Conservation (phyloP, 768 basidiomycete genomes). For the Trametes punicea region DNA sequence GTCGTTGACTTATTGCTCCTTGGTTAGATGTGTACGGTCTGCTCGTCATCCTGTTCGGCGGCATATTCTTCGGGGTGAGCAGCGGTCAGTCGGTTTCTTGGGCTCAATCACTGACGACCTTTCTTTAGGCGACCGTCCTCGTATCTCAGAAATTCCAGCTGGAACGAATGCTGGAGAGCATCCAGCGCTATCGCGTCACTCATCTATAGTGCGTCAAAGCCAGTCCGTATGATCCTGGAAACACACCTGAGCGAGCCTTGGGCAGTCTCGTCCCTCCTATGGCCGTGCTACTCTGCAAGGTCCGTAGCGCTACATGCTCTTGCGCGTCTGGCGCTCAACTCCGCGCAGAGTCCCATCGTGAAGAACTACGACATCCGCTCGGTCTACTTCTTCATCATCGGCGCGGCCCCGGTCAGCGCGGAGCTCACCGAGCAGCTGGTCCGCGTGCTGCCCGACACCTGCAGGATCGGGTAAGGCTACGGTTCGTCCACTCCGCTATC, state of each 20-base stretch:
- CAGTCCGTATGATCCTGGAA: not conserved
- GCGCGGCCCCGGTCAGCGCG: constrained; percentile 35
- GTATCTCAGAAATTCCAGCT: constrained; percentile 32
- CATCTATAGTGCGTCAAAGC: constrained; percentile 24
- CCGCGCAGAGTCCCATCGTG: constrained; percentile 25
- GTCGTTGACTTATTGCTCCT: not conserved
- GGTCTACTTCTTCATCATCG: constrained; percentile 29
- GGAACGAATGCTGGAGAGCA: constrained; percentile 31
- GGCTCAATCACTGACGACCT: not conserved
- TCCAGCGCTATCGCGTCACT: constrained; percentile 31
- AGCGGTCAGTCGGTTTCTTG: too few species aligned
- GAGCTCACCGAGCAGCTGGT: constrained; percentile 41
- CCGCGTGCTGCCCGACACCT: constrained; percentile 47
- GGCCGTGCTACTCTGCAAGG: constrained; percentile 34
- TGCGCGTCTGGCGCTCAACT: not conserved
- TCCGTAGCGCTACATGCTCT: not conserved
- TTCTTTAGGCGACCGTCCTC: constrained; percentile 25
- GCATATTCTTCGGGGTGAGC: constrained; percentile 17
- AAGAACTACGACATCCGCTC: constrained; percentile 33
- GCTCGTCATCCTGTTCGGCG: constrained; percentile 18
- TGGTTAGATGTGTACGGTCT: constrained; percentile 11
- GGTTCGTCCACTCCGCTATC: constrained; percentile 31
- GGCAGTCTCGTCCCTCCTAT: constrained; percentile 32
- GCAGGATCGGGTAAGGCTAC: constrained; percentile 54
- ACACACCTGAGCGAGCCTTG: not conserved